These are phyloP conservation scores for Pecoramyces ruminantium DNA, from an alignment of 192 early-diverging fungal species.

Conservation along the genomic window DNA sequence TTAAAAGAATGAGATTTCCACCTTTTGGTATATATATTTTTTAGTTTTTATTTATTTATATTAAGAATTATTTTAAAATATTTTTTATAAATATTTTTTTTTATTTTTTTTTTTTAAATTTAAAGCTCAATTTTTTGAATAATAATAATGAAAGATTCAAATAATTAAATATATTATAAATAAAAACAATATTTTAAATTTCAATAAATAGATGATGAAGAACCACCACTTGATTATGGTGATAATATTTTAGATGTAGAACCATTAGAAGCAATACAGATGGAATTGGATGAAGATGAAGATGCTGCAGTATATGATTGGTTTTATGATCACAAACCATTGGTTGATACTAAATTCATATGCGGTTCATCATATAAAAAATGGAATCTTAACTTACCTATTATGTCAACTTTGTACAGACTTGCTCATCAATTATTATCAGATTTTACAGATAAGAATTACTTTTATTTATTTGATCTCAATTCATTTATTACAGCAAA, in stretches of 20 bases:
- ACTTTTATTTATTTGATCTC: constrained; percentile 94
- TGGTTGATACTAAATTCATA: constrained; percentile 53
- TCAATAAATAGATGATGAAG: constrained; percentile 98
- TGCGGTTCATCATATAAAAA: constrained; percentile 76
- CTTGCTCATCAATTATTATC: constrained; percentile 84
- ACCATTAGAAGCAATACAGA: constrained; percentile 94
- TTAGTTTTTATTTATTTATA: background rate
- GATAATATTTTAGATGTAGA: constrained; percentile 98
- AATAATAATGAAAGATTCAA: too few relatives aligned
- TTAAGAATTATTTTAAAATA: background rate
- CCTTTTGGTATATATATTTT: background rate
- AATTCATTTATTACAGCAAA: constrained; percentile 95
- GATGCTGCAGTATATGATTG: constrained; percentile 80
- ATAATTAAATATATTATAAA: too few relatives aligned
- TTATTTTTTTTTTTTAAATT: too few relatives aligned
- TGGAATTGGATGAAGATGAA: constrained; percentile 93
- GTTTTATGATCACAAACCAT: constrained; percentile 94
- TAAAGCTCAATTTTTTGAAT: too few relatives aligned
- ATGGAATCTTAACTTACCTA: constrained; percentile 82
- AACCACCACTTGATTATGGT: constrained; percentile 95
- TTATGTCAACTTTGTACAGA: constrained; percentile 88
- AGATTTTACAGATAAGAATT: constrained; percentile 87
- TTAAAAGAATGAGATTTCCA: constrained; percentile 73
- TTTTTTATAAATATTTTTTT: too few relatives aligned
- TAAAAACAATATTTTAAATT: too few relatives aligned